Conservation (phyloP, 1,139 yeast species). For the Zygosaccharomyces sapae region DNA sequence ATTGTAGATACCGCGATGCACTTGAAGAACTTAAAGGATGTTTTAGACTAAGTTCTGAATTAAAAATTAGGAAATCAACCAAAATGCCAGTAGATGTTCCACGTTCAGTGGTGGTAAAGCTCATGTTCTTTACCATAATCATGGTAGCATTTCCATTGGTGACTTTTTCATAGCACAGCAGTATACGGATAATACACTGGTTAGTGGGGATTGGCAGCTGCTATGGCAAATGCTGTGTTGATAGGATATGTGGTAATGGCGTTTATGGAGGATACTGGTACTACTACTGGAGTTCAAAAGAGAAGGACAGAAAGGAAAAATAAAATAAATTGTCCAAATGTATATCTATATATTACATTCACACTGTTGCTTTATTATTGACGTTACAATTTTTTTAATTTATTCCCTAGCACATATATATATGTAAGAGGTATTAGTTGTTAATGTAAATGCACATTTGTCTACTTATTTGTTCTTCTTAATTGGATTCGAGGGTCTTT, state of each 20-base stretch:
- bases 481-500: conserved; percentile 58
- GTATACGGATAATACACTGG: conserved; percentile 53
- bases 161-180: conserved; percentile 62
- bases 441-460: conserved; percentile 5
- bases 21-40: background rate
- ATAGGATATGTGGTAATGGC: conserved; percentile 85
- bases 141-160: conserved; percentile 78
- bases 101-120: conserved; percentile 49
- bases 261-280: conserved; percentile 67
- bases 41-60: background rate
- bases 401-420: conserved; percentile 8
- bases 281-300: conserved; percentile 31
- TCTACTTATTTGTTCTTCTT: conserved; percentile 59
- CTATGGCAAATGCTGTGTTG: conserved; percentile 79
- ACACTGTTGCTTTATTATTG: background rate
- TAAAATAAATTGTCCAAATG: background rate
- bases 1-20: too few species aligned
- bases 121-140: conserved; percentile 80
- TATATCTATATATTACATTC: background rate
- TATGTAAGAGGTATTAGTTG: conserved; percentile 13
- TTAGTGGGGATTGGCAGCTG: conserved; percentile 91
- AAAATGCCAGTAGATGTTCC: conserved; percentile 59
- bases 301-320: conserved; percentile 34
- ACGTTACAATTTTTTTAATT: too few species aligned
- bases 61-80: background rate